These are phyloP conservation scores for Hypoxylon sp. DNA, from an alignment of 2,329 filamentous ascomycete genomes.

Conservation along the genomic window DNA sequence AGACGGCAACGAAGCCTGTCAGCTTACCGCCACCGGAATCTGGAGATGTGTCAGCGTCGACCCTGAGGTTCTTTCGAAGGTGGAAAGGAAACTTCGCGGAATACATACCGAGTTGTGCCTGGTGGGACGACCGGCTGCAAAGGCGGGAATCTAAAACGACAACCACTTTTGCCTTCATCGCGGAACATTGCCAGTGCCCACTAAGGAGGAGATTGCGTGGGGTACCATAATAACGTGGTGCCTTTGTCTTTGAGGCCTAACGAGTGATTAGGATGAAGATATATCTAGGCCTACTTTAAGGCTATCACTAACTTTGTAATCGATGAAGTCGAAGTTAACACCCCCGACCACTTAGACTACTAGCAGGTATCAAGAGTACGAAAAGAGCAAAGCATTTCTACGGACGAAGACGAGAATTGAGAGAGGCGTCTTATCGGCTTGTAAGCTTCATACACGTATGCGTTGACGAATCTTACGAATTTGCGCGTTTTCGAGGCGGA, in stretches of 20 bases:
- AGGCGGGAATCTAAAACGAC: neutral
- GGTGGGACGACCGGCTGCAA: constrained; percentile 1
- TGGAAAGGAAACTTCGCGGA: constrained; percentile 6
- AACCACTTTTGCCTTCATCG: neutral
- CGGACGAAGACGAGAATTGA: neutral
- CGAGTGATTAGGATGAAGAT: neutral
- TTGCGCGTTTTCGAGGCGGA: neutral
- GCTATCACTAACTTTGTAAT: neutral
- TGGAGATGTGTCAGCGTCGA: constrained; percentile 19
- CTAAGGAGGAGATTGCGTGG: neutral
- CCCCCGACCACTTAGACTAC: neutral
- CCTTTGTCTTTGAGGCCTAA: neutral
- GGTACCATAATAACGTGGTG: neutral
- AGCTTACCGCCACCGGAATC: constrained; percentile 18
- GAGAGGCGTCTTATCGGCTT: constrained; percentile 6
- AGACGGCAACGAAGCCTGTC: constrained; percentile 14
- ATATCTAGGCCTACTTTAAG: neutral
- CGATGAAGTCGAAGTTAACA: neutral
- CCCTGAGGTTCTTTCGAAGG: neutral
- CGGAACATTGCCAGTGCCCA: neutral
- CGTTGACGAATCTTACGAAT: neutral
- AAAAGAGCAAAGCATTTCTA: neutral
- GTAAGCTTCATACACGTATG: constrained; percentile 1
- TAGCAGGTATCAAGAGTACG: neutral
- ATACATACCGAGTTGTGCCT: constrained; percentile 2